Evolutionary conservation across 1,284 basidiomycete species (phyloP), one percentile per base, ranked within the genome.

Genomic region (Neolentinus lepideus): DNA sequence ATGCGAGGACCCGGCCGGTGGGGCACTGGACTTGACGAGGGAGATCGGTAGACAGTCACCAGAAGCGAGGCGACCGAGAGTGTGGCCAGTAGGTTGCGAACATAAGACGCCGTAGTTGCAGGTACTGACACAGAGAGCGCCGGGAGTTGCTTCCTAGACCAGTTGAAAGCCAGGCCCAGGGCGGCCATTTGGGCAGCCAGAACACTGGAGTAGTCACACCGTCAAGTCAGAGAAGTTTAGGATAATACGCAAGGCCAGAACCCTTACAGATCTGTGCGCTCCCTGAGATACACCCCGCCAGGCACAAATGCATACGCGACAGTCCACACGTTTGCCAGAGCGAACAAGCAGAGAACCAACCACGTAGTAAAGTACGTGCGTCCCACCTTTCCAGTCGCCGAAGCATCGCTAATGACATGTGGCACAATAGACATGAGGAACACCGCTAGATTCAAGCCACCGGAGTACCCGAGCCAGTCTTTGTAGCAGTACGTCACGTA

Each of bases 241-340:
- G 31, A 45, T 29, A 14, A 14, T 19, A 14, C 16, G 51, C 11
- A 50, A n/a, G 19, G 8, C 3, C 21, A 9, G 50, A 33, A 10
- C 19, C 72, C 81, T 66, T 64, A 87, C 79, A 85, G 54, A 64
- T 92, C 85, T 9, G 91, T 93, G 22, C 89, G 76, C 70, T 97
- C 94, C 24, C 94, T 76, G 57, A 98, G 75, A 59, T 85, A 75
- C 60, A 78, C 71, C 0, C 92, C 94, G 1, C 89, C 88, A 0
- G 94, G 94, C 1, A 97, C 92, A 63, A 97, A 97, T 0, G 94
- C 94, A 70, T 98, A 97, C 0, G 94, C 94, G 50, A 93, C 92
- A 0, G 93, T 36, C 70, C 91, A 85, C 3, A 89, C 82, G 58
- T 84, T 87, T 25, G 83, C 81, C 19, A 93, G 75, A 57, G 81